Conservation (phyloP, 495 filamentous ascomycete genomes). For the Aspergillus homomorphus region DNA sequence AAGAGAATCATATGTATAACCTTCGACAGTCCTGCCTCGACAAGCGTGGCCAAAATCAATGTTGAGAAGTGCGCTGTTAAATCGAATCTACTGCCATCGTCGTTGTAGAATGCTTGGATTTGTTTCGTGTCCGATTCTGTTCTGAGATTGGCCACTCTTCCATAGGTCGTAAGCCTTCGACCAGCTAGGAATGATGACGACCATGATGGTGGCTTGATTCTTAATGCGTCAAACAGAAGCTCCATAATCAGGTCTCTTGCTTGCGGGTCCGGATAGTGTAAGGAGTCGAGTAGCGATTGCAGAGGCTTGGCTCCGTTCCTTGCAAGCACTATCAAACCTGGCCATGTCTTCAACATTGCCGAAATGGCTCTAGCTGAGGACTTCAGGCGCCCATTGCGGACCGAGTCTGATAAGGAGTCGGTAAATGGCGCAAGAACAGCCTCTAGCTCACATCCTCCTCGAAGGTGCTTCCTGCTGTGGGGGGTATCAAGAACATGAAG, state of each 20-base stretch:
- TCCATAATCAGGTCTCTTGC: constrained; percentile 72
- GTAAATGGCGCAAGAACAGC: constrained; percentile 86
- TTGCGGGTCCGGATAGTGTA: constrained; percentile 68
- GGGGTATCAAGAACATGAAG: constrained; percentile 86
- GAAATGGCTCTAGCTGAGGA: constrained; percentile 83
- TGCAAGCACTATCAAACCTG: constrained; percentile 75
- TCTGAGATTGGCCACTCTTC: constrained; percentile 84
- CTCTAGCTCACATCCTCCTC: constrained; percentile 76
- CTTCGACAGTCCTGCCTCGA: constrained; percentile 76
- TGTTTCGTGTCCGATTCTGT: constrained; percentile 51
- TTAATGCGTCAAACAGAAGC: constrained; percentile 82
- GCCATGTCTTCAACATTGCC: constrained; percentile 90
- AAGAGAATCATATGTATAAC: constrained; percentile 34
- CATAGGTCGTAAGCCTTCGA: constrained; percentile 88
- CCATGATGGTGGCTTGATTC: constrained; percentile 95
- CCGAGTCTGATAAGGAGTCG: constrained; percentile 66
- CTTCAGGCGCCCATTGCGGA: constrained; percentile 70
- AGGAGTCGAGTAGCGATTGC: constrained; percentile 72
- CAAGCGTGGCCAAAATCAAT: constrained; percentile 78
- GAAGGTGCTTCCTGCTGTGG: constrained; percentile 71
- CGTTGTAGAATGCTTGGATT: constrained; percentile 48
- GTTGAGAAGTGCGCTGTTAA: constrained; percentile 92
- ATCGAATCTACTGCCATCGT: constrained; percentile 68
- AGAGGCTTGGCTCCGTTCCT: constrained; percentile 82
- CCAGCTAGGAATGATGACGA: constrained; percentile 93